Evolutionary conservation across 148 eudicot genomes (phyloP), one percentile per base, ranked within the genome.

Genomic region (Camellia granthamiana): DNA sequence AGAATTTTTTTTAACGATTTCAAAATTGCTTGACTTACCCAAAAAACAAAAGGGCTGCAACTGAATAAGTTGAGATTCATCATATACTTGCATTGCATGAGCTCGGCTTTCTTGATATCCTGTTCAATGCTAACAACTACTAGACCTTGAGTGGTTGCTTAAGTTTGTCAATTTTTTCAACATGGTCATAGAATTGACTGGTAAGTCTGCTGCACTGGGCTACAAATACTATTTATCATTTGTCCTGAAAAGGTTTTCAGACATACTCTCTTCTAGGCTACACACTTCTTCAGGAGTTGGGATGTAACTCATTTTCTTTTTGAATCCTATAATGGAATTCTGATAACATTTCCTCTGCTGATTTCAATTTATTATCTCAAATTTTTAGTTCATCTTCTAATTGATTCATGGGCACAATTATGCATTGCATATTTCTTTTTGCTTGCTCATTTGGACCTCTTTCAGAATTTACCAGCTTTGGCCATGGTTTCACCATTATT

Each of bases 391-490:
- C 41, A 7, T 15, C 72, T 42, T 15, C 10, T 69, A 69, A 42
- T 44, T 43, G 42, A 44, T 69, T 69, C 2, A 1, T 15, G 19
- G 21, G 19, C 2, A 23, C 51, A 44, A 18, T 42, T 71, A 54
- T 16, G 6, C 6, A 11, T 69, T 18, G 8, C 0, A 3, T 41
- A 23, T 19, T n/a, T 43, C 30, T 52, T 43, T 65, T 46, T 83
- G 42, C n/a, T n/a, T 49, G 6, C 59, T 68, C n/a, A n/a, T 38
- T 18, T 3, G 56, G 65, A 12, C 44, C 60, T 61, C 38, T 87
- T 66, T 84, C 91, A 90, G 98, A 80, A 60, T 82, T 77, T 76
- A 80, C 82, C 42, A 64, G 88, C 80, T 89, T 84, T 51, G 90
- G 84, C 77, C 82, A 84, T 56, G 69, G 72, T 30, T 80, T 89